These are phyloP conservation scores for Trichophyton benhamiae DNA, from an alignment of 2,329 filamentous ascomycete genomes.

Conservation along the genomic window DNA sequence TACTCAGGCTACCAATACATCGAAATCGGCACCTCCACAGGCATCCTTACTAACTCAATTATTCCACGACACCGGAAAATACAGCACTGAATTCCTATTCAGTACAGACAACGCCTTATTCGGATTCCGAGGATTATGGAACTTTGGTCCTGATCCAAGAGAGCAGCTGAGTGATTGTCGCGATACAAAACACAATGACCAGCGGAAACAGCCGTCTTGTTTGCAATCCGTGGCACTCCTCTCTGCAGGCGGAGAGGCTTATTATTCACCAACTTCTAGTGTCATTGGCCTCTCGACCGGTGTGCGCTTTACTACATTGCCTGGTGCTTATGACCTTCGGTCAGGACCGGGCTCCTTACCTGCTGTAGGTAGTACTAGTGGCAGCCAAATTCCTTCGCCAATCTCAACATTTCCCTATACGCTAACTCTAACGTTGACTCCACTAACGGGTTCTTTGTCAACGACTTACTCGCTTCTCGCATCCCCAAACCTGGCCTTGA, in stretches of 20 bases:
- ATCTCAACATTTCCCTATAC: conserved; percentile 76
- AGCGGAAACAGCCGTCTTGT: conserved; percentile 19
- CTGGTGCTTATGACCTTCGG: conserved; percentile 38
- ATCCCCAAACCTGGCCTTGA: conserved; percentile 68
- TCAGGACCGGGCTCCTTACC: conserved; percentile 7
- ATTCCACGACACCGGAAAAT: conserved; percentile 69
- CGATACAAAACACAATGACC: neutral
- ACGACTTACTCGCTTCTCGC: conserved; percentile 87
- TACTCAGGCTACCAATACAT: conserved; percentile 29
- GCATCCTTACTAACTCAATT: conserved; percentile 35
- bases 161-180: conserved; percentile 8
- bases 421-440: conserved; percentile 84
- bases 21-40: conserved; percentile 34
- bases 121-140: conserved; percentile 80
- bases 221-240: conserved; percentile 64
- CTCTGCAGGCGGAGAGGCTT: conserved; percentile 82
- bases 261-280: conserved; percentile 92
- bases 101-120: conserved; percentile 86
- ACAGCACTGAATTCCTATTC: conserved; percentile 77
- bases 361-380: conserved; percentile 14
- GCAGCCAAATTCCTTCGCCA: conserved; percentile 18
- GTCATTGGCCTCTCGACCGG: conserved; percentile 84
- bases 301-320: conserved; percentile 72
- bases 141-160: conserved; percentile 63
- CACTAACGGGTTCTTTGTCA: conserved; percentile 84